Base-by-base conservation (phyloP, 331 rosid species). In the Ulmus americana region DNA sequence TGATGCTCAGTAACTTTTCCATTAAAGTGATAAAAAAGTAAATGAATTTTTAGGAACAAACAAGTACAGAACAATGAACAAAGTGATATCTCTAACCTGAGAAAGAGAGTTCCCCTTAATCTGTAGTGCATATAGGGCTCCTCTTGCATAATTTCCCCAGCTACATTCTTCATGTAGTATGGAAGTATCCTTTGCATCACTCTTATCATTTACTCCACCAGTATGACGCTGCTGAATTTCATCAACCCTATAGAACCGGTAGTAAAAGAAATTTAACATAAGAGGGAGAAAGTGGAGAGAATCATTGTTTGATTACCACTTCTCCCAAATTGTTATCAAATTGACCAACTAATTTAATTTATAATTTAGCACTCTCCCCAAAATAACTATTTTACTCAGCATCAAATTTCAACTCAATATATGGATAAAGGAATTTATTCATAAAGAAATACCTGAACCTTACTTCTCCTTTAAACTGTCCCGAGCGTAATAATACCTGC, bases 131-230 rank as follows among this genome's bases (percentile, higher is more conserved):
- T 80, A 87, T 50, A 84, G 58, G 0, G 97, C 97, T 64, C 95
- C 98, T 82, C 90, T 89, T 64, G 91, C 95, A 85, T 89, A 94
- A 74, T 87, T 79, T 70, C 97, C 97, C 98, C 98, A 94, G 3
- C 76, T 48, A 78, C 80, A 75, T 77, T 92, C 88, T 60, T 84
- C 95, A 40, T 67, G 52, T 63, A 5, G 56, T 76, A 63, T 61
- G 5, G 86, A 65, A 70, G 71, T 77, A 71, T 59, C 82, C 61
- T 77, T 73, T 59, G 45, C 79, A 63, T 47, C 39, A 20, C 59
- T 55, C 82, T 63, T 67, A 47, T 64, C 66, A 53, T 75, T 70
- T 56, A 35, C 43, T 59, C 42, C 54, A 22, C 44, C n/a, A 38
- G 44, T n/a, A 64, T 60, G 77, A 61, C 53, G 74, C 63, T 54